These are phyloP conservation scores for Epichloe gansuensis DNA, from an alignment of 2,329 filamentous ascomycete species.

Conservation along the genomic window DNA sequence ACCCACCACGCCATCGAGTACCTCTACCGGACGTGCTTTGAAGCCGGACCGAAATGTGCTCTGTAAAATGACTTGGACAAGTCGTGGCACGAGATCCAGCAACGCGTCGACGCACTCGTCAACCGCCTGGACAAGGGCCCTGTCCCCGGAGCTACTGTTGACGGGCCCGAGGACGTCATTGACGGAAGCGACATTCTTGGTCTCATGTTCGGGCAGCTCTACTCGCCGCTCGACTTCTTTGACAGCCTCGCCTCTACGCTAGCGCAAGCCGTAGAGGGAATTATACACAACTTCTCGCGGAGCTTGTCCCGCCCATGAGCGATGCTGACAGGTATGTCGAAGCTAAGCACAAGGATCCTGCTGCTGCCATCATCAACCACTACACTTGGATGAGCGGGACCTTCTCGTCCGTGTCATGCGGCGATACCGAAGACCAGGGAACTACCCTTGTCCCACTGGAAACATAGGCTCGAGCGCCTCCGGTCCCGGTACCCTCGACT, in stretches of 20 bases:
- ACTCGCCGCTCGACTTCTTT: conserved; percentile 13
- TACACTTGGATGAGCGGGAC: background rate
- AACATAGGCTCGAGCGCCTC: conserved; percentile 10
- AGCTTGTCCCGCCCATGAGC: background rate
- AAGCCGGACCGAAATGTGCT: conserved; percentile 6
- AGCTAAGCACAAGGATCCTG: background rate
- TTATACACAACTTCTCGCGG: background rate
- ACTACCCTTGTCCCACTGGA: conserved; percentile 10
- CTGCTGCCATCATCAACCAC: background rate
- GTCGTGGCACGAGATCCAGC: conserved; percentile 5
- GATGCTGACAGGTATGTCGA: background rate
- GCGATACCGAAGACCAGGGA: conserved; percentile 10
- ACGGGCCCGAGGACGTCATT: conserved; percentile 12
- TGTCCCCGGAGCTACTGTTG: conserved; percentile 8
- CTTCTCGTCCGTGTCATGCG: conserved; percentile 3
- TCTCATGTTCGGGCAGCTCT: conserved; percentile 16
- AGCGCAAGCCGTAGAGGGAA: conserved; percentile 1
- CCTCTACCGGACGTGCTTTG: conserved; percentile 21
- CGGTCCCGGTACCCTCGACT: conserved; percentile 14
- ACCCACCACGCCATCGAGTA: conserved; percentile 16
- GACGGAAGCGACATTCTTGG: conserved; percentile 10
- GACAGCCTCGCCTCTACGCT: conserved; percentile 3
- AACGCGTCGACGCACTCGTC: conserved; percentile 16
- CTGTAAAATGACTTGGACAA: conserved; percentile 1
- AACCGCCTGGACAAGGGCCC: conserved; percentile 12